A percentile compares a stretch with the other conserved stretches of the same genome.
These are phyloP conservation scores for Emergomyces africanus DNA, from an alignment of 2,329 filamentous ascomycete genomes.

Conservation along the genomic window DNA sequence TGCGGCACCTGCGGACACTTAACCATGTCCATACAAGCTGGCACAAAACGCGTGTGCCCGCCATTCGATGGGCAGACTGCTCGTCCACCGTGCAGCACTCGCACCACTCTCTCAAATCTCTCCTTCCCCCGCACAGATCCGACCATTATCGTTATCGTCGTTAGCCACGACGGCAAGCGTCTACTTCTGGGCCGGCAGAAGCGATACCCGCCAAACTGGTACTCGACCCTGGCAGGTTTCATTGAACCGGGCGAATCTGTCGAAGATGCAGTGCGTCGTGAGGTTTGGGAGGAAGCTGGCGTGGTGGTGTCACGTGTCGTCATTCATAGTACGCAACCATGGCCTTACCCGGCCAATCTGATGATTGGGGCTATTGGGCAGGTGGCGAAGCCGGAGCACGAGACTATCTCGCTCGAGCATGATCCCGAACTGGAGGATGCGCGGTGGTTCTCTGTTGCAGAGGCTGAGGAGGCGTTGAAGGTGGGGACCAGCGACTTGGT, in stretches of 20 bases:
- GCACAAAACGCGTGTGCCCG: conserved; percentile 33
- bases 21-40: conserved; percentile 46
- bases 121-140: conserved; percentile 87
- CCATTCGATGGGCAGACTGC: conserved; percentile 26
- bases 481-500: conserved; percentile 56
- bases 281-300: conserved; percentile 78
- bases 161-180: conserved; percentile 64
- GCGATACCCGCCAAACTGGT: conserved; percentile 74
- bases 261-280: conserved; percentile 69
- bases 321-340: conserved; percentile 73
- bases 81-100: conserved; percentile 63
- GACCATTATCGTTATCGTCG: conserved; percentile 87
- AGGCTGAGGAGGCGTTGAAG: conserved; percentile 61
- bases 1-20: conserved; percentile 78
- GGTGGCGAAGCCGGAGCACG: conserved; percentile 59
- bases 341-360: conserved; percentile 73
- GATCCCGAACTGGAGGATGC: conserved; percentile 87
- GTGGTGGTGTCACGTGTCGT: conserved; percentile 65
- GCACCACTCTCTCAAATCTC: conserved; percentile 78
- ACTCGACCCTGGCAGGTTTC: conserved; percentile 78
- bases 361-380: conserved; percentile 87
- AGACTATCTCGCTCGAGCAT: conserved; percentile 69
- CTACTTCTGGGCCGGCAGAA: conserved; percentile 76
- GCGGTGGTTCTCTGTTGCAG: conserved; percentile 73
- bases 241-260: conserved; percentile 75